Conservation (phyloP, 805 yeast genomes). For the Metschnikowia bowlesiae region DNA sequence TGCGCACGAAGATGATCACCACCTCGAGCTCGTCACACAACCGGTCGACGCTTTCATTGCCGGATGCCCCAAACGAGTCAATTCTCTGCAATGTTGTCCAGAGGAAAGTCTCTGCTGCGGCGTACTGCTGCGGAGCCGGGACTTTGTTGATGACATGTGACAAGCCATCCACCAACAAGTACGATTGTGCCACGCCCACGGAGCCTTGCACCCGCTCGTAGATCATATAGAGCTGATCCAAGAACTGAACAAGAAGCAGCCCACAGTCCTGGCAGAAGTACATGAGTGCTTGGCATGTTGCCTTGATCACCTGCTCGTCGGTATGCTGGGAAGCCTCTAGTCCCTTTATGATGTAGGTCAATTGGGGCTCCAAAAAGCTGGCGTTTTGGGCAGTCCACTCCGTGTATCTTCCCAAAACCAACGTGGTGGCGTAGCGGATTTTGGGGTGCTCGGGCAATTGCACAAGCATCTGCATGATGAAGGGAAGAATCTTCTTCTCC, state of each 20-base stretch:
- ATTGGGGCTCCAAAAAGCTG: constrained; percentile 72
- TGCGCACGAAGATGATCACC: constrained; percentile 54
- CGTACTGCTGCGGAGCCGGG: constrained; percentile 47
- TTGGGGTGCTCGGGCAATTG: constrained; percentile 80
- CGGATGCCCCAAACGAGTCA: constrained; percentile 18
- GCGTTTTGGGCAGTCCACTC: constrained; percentile 92
- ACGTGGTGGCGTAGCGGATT: constrained; percentile 85
- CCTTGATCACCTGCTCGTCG: constrained; percentile 56
- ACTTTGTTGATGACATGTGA: constrained; percentile 74
- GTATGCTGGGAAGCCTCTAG: constrained; percentile 32
- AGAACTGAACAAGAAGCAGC: constrained; percentile 52
- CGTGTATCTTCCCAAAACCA: constrained; percentile 93
- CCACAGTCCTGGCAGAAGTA: constrained; percentile 93
- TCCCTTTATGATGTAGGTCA: constrained; percentile 79
- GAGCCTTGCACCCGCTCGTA: constrained; percentile 51
- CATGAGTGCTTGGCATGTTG: constrained; percentile 92
- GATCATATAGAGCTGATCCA: constrained; percentile 72
- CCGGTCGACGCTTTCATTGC: constrained; percentile 20
- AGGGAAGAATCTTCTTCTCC: constrained; percentile 68
- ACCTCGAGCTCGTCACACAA: constrained; percentile 72
- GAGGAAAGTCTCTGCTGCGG: constrained; percentile 58
- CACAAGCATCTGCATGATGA: constrained; percentile 63
- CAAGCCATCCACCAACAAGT: constrained; percentile 84
- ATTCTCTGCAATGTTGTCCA: constrained; percentile 56
- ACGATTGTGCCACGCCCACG: constrained; percentile 64